Percentiles rank a stretch among this genome's conserved stretches.
Conservation (phyloP, 2,329 filamentous ascomycete species). For the Mariannaea elegans region DNA sequence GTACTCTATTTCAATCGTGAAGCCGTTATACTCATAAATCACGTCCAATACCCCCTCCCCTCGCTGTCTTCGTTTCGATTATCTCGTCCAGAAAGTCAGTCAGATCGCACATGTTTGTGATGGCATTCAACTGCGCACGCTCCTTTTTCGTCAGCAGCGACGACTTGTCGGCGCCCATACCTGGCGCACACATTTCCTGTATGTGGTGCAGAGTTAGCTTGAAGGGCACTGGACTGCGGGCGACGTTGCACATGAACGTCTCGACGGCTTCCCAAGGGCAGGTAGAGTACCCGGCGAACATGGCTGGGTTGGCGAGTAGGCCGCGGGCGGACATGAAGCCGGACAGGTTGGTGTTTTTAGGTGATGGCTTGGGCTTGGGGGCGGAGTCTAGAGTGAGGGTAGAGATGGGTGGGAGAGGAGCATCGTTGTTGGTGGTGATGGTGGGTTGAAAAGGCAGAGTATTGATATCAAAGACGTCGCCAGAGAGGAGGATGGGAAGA, state of each 20-base stretch:
- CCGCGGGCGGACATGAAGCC: constrained; percentile 78
- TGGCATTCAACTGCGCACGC: constrained; percentile 57
- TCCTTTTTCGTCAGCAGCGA: constrained; percentile 66
- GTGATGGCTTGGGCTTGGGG: constrained; percentile 32
- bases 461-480: constrained; percentile 70
- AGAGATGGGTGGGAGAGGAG: constrained; percentile 34
- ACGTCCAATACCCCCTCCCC: constrained; percentile 43
- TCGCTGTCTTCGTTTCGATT: constrained; percentile 48
- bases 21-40: constrained; percentile 40
- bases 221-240: constrained; percentile 66
- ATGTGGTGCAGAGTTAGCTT: constrained; percentile 73
- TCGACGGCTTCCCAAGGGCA: constrained; percentile 72
- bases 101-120: constrained; percentile 64
- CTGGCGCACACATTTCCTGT: constrained; percentile 70
- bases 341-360: constrained; percentile 59
- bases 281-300: constrained; percentile 65
- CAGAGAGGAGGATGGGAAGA: constrained; percentile 74
- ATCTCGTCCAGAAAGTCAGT: constrained; percentile 68
- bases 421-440: constrained; percentile 36
- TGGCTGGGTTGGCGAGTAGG: constrained; percentile 71
- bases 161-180: constrained; percentile 61
- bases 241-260: constrained; percentile 67
- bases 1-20: neutral
- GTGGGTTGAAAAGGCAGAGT: constrained; percentile 55
- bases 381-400: constrained; percentile 38